Evolutionary conservation across 768 basidiomycete genomes (phyloP).

Genomic region (Butyriboletus loyo): DNA sequence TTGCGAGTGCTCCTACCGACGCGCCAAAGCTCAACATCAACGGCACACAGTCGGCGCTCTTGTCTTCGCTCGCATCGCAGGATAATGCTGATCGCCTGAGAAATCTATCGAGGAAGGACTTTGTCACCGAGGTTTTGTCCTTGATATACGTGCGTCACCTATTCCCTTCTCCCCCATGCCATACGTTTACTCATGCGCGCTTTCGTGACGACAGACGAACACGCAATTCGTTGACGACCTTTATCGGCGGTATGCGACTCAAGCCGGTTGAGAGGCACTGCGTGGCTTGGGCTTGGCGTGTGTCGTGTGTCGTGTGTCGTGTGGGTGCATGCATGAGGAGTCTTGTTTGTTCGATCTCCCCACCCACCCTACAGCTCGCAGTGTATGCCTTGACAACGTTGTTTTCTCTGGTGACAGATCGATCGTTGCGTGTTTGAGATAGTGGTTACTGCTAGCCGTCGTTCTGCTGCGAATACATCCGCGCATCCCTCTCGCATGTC

Average conservation of each 20-base stretch:
- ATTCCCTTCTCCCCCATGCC: background rate
- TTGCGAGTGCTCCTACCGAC: background rate
- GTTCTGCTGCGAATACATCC: conserved; percentile 12
- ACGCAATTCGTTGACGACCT: conserved; percentile 61
- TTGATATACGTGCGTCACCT: conserved; percentile 54
- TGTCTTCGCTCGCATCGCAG: conserved; percentile 22
- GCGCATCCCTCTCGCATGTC: background rate
- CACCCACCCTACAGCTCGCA: background rate
- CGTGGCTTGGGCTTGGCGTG: background rate
- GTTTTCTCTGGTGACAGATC: conserved; percentile 1
- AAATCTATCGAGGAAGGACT: conserved; percentile 49
- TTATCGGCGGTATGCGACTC: conserved; percentile 48
- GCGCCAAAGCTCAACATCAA: conserved; percentile 17
- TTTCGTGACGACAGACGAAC: conserved; percentile 47
- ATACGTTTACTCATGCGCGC: background rate
- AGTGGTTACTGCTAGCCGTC: conserved; percentile 8
- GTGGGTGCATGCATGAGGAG: background rate
- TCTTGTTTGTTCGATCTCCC: background rate
- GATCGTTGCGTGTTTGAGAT: conserved; percentile 2
- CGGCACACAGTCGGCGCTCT: conserved; percentile 21
- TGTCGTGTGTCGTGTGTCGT: background rate
- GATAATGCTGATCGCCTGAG: conserved; percentile 16
- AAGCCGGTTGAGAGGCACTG: conserved; percentile 5
- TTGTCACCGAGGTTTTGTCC: conserved; percentile 56
- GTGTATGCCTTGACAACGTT: conserved; percentile 1